A percentile compares a stretch with the other conserved stretches of the same genome.
Evolutionary conservation across 2,329 filamentous ascomycete species (phyloP).

Genomic region (Alternaria conjuncta): DNA sequence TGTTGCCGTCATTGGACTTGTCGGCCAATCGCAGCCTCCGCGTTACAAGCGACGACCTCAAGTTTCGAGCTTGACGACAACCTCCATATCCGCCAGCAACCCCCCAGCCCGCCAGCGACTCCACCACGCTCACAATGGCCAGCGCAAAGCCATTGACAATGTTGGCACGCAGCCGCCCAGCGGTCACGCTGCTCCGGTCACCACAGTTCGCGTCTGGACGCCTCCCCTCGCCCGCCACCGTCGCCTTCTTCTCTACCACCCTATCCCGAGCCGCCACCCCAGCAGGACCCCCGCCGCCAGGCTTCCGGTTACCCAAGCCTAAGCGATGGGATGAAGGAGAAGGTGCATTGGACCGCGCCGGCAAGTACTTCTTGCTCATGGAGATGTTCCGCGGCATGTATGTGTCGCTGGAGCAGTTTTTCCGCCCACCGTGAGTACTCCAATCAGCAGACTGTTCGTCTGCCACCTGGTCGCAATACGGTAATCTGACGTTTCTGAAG

Average conservation of each 20-base stretch:
- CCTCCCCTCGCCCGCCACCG: slow-evolving; percentile 54
- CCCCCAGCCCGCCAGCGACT: slow-evolving; percentile 34
- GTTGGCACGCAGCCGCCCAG: slow-evolving; percentile 55
- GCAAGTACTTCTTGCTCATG: slow-evolving; percentile 92
- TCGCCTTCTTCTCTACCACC: slow-evolving; percentile 68
- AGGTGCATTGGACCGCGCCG: slow-evolving; percentile 78
- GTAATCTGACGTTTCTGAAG: slow-evolving; percentile 57
- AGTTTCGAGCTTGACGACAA: slow-evolving; percentile 30
- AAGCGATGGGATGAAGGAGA: slow-evolving; percentile 84
- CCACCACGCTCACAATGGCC: slow-evolving; percentile 52
- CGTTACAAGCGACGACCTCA: slow-evolving; percentile 31
- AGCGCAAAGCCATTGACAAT: slow-evolving; percentile 56
- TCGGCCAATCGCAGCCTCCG: slow-evolving; percentile 40
- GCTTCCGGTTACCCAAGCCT: slow-evolving; percentile 77
- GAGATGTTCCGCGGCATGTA: slow-evolving; percentile 99
- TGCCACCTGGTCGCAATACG: background rate
- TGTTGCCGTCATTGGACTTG: slow-evolving; percentile 27
- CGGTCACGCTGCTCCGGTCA: slow-evolving; percentile 47
- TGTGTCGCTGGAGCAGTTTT: slow-evolving; percentile 95
- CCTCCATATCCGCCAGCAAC: slow-evolving; percentile 29
- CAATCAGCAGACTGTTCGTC: slow-evolving; percentile 19
- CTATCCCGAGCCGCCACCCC: slow-evolving; percentile 70
- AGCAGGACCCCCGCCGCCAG: slow-evolving; percentile 76
- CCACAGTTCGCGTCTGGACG: slow-evolving; percentile 40
- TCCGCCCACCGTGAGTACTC: slow-evolving; percentile 87